A percentile compares a stretch with the other conserved stretches of the same genome.
phyloP scores from a whole-genome alignment of 2,329 filamentous ascomycete species.

The Fusarium sp. region DNA sequence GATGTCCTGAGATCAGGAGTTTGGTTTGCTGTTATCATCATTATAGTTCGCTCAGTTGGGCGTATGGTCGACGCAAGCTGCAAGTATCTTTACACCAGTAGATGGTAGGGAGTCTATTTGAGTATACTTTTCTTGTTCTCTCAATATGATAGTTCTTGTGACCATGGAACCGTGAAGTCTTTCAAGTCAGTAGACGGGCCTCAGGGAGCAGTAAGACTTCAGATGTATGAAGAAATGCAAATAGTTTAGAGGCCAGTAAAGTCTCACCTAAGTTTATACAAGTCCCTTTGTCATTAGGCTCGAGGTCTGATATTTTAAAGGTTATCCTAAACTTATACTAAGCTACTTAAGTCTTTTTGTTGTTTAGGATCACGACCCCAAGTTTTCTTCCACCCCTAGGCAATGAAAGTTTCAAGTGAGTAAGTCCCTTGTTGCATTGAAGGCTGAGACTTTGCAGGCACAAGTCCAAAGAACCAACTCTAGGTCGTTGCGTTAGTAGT shows the following conservation, averaged over 20 bases:
- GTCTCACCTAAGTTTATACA: not conserved
- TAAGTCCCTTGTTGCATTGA: not conserved
- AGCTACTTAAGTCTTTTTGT: not conserved
- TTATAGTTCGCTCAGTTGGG: not conserved
- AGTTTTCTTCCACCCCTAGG: not conserved
- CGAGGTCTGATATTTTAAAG: not conserved
- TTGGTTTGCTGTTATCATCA: not conserved
- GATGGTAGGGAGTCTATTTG: constrained; percentile 1
- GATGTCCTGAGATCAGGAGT: not conserved
- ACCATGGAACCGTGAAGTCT: not conserved
- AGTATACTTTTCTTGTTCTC: not conserved
- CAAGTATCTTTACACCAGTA: constrained; percentile 13
- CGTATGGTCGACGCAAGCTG: constrained; percentile 2
- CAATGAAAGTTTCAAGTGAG: not conserved
- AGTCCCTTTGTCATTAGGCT: not conserved
- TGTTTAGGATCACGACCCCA: not conserved
- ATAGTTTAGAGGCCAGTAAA: not conserved
- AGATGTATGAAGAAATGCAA: not conserved
- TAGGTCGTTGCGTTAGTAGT: not conserved
- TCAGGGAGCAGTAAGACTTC: not conserved
- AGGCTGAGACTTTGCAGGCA: not conserved
- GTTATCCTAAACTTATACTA: not conserved
- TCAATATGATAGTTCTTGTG: not conserved
- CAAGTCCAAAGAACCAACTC: not conserved
- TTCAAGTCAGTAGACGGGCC: not conserved